Base-by-base conservation (phyloP, 352 stramenopile genomes). In the Phytophthora chlamydospora region DNA sequence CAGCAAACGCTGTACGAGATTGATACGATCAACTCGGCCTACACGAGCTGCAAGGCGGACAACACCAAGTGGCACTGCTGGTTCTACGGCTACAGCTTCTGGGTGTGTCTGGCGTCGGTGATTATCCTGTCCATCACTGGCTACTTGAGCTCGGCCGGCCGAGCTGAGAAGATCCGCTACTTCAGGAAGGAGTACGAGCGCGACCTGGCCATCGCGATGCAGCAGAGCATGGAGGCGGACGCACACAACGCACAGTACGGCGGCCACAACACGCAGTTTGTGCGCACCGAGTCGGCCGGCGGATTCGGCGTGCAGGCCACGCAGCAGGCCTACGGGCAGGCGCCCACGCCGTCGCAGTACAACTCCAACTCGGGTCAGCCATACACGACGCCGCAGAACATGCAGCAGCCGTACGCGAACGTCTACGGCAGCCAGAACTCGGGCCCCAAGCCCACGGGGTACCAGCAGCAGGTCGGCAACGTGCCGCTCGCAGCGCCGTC, bases 11-110 rank as follows among this genome's bases (percentile, higher is more conserved):
- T 94, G 41, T 91, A 93, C 56, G 68, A 89, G 39, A 85, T 93
- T 43, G 85, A 94, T 58, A 84, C 80, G 6, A 81, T 94, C 51
- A 89, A 87, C 57, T 80, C 83, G 12, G 83, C 83, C 6, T 94
- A 90, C 61, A 78, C 78, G 9, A 85, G 70, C 32, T 94, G 85
- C 58, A 92, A 93, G 65, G 69, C 76, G 1, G 71, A 91, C 49
- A 66, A 76, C 44, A 74, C 65, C 32, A 52, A 91, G 34, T 94
- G 85, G 85, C 78, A 77, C 41, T 94, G 85, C 68, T 94, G 85
- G 85, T 94, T 94, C 71, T 94, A 94, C 56, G 85, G 85, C 13
- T 91, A 83, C 59, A 94, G 85, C 62, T 94, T 94, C 48, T 94
- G 85, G 85, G 83, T 90, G 11, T 91, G 83, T 55, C 69, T 94